Evolutionary conservation across 768 basidiomycete genomes (phyloP), one percentile per base, ranked within the genome.

Genomic region (Naganishia kalamii): DNA sequence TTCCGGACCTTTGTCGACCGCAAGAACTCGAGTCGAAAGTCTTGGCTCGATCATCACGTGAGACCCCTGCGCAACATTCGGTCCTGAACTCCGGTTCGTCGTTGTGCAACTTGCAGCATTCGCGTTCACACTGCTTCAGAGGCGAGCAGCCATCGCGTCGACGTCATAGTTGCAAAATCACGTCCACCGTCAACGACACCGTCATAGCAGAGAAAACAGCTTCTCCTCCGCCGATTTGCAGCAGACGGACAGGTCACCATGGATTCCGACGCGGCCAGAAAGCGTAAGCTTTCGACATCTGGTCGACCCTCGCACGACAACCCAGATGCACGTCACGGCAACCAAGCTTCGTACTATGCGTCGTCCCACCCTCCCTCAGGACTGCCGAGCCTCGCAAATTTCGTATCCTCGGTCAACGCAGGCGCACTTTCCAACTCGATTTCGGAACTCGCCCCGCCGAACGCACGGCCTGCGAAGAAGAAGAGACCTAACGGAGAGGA

Each of bases 211-310:
- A 11, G 23, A 37, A n/a, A 37, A 11, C 37, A 37, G 33, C n/a
- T 57, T 25, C 54, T 57, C 21, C 25, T 7, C 7, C 48, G 25
- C 7, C 25, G 48, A 25, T 30, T 25, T 41, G n/a, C 37, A 33
- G 54, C n/a, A 37, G 40, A 57, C 23, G 54, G 33, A 57, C 54
- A 35, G 35, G 35, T 25, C 30, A 57, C 17, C 35, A 57, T 57
- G 54, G 54, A 57, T 37, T 21, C 33, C 15, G 54, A 57, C 12
- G 21, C 40, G 21, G 54, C 54, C 23, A 57, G 37, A 27, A 57
- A 57, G 32, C 54, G 54, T 35, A 57, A 57, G 54, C 54, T 57
- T 15, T 37, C 33, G 54, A 27, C n/a, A 23, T 41, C 54, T 23
- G 35, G 35, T 8, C 54, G 37, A 41, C 37, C 54, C 3, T 33